Evolutionary conservation across 2,329 filamentous ascomycete species (phyloP).

Genomic region (Macrophomina phaseolina): DNA sequence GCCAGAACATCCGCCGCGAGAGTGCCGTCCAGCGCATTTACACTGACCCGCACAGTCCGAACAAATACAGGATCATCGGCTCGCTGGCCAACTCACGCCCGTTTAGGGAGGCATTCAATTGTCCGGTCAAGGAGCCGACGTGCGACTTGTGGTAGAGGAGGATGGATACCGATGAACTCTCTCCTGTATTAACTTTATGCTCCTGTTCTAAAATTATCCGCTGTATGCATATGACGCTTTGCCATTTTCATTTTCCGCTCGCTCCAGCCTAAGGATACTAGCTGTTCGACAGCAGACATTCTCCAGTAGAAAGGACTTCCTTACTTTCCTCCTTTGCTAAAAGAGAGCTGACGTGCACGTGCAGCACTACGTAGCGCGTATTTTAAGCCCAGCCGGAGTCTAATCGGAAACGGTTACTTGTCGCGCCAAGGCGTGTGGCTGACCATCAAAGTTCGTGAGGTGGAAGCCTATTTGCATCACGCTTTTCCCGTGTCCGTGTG

Average conservation of each 20-base stretch:
- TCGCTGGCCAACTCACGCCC: conserved; percentile 71
- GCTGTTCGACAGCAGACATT: no score
- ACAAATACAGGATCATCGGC: conserved; percentile 62
- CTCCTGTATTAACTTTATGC: no score
- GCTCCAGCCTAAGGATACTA: no score
- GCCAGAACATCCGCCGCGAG: conserved; percentile 66
- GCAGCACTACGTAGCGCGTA: no score
- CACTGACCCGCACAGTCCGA: conserved; percentile 69
- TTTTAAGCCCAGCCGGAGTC: background rate
- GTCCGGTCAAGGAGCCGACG: conserved; percentile 67
- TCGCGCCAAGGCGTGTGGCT: background rate
- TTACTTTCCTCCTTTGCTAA: no score
- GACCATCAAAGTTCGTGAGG: background rate
- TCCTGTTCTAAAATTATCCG: no score
- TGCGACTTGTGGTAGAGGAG: conserved; percentile 70
- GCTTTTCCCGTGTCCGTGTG: no score
- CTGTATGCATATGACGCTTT: no score
- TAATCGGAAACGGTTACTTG: background rate
- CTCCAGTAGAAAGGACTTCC: no score
- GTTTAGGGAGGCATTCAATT: conserved; percentile 72
- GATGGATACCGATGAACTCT: no score
- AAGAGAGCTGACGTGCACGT: no score
- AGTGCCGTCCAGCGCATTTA: conserved; percentile 63
- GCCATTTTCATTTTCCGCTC: no score
- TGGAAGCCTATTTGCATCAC: background rate